phyloP scores from a whole-genome alignment of 805 yeast genomes.

The Candida schatavii region DNA sequence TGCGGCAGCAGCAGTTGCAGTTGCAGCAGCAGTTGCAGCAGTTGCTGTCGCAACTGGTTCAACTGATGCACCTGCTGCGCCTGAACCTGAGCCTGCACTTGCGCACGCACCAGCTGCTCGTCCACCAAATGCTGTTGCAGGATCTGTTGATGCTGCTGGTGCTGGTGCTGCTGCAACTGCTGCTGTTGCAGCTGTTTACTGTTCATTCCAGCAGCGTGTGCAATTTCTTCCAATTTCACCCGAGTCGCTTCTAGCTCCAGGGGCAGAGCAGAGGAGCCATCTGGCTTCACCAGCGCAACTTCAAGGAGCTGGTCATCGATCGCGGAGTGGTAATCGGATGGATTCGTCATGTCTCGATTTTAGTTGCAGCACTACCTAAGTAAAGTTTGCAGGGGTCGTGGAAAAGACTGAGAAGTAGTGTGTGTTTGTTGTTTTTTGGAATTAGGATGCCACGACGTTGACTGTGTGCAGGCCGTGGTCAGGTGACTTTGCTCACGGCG shows the following conservation, averaged over 20 bases:
- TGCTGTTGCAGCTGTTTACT: constrained; percentile 13
- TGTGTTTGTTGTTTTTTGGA: constrained; percentile 3
- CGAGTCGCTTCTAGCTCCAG: constrained; percentile 17
- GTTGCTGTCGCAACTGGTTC: constrained; percentile 6
- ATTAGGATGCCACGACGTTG: constrained; percentile 7
- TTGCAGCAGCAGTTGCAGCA: constrained; percentile 5
- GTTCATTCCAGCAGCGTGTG: constrained; percentile 20
- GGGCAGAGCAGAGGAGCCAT: constrained; percentile 6
- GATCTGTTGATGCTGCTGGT: constrained; percentile 6
- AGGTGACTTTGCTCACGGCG: background rate
- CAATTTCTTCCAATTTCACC: constrained; percentile 32
- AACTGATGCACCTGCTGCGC: constrained; percentile 13
- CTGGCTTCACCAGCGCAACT: constrained; percentile 6
- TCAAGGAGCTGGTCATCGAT: constrained; percentile 7
- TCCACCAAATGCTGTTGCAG: constrained; percentile 11
- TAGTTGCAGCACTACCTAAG: constrained; percentile 4
- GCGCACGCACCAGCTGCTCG: constrained; percentile 8
- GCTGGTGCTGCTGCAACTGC: too few species aligned
- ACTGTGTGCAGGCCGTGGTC: constrained; percentile 2
- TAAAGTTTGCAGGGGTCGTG: constrained; percentile 3
- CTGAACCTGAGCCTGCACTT: constrained; percentile 5
- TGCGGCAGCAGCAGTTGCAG: constrained; percentile 8
- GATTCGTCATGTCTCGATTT: constrained; percentile 4
- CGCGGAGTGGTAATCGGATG: constrained; percentile 6
- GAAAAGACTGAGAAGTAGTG: constrained; percentile 5